A percentile compares a stretch with the other conserved stretches of the same genome.
Conservation (phyloP, 2,329 filamentous ascomycete genomes). For the Colletotrichum tanaceti region DNA sequence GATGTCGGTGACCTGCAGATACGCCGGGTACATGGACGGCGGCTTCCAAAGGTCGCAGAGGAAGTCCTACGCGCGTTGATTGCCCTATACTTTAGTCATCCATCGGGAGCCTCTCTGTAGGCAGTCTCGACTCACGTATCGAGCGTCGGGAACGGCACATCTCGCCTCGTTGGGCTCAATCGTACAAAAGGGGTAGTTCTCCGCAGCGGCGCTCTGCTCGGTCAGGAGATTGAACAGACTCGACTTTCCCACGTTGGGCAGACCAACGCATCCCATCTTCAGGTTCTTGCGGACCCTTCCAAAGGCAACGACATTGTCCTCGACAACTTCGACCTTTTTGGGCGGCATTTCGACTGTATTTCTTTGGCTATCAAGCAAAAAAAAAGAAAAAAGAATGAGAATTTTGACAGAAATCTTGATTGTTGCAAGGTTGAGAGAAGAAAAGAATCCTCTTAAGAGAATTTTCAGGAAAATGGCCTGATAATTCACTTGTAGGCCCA, state of each 20-base stretch:
- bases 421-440: too few species aligned
- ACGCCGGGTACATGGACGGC: constrained; percentile 58
- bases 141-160: constrained; percentile 56
- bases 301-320: constrained; percentile 53
- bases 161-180: constrained; percentile 61
- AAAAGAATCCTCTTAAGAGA: too few species aligned
- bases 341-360: too few species aligned
- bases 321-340: too few species aligned
- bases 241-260: constrained; percentile 60
- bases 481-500: too few species aligned
- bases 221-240: constrained; percentile 60
- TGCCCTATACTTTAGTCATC: neutral
- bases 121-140: constrained; percentile 53
- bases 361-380: too few species aligned
- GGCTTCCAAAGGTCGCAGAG: constrained; percentile 59
- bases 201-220: constrained; percentile 43
- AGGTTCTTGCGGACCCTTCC: constrained; percentile 58
- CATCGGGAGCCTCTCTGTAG: too few species aligned
- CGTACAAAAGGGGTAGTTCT: constrained; percentile 60
- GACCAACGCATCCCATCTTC: constrained; percentile 60
- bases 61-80: constrained; percentile 54
- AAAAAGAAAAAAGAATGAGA: too few species aligned
- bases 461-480: too few species aligned
- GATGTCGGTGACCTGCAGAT: constrained; percentile 59
- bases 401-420: too few species aligned